phyloP scores from a whole-genome alignment of 805 yeast genomes.

The Priceomyces medius region DNA sequence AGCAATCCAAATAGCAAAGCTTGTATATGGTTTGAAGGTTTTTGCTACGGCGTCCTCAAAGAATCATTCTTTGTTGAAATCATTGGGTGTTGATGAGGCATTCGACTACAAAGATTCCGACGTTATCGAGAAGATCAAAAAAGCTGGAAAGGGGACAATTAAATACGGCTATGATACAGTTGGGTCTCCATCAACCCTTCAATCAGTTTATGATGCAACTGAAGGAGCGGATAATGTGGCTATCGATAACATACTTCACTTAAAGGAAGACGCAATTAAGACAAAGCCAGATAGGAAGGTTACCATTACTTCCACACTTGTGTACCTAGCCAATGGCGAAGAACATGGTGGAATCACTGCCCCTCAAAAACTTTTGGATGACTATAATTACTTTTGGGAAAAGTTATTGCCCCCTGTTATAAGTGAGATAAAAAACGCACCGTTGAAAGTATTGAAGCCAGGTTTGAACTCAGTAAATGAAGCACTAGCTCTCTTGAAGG shows the following conservation, averaged over 20 bases:
- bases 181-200: constrained; percentile 20
- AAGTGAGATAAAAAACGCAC: constrained; percentile 16
- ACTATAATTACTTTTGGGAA: constrained; percentile 22
- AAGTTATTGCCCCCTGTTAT: constrained; percentile 18
- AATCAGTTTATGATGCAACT: constrained; percentile 28
- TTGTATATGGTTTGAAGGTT: constrained; percentile 29
- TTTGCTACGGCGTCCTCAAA: constrained; percentile 27
- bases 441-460: constrained; percentile 22
- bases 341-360: constrained; percentile 7
- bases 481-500: constrained; percentile 35
- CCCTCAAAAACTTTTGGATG: constrained; percentile 11
- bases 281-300: constrained; percentile 13
- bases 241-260: constrained; percentile 20
- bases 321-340: constrained; percentile 16
- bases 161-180: constrained; percentile 29
- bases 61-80: constrained; percentile 22
- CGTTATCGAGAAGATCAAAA: constrained; percentile 22
- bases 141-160: constrained; percentile 18
- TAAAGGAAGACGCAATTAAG: constrained; percentile 10
- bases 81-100: constrained; percentile 29
- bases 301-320: constrained; percentile 12
- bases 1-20: constrained; percentile 33
- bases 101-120: constrained; percentile 28
- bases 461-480: constrained; percentile 32
- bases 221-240: constrained; percentile 18